Percentiles rank a stretch among this genome's conserved stretches.
Conservation (phyloP, 805 yeast species). For the Komagataella pastoris region DNA sequence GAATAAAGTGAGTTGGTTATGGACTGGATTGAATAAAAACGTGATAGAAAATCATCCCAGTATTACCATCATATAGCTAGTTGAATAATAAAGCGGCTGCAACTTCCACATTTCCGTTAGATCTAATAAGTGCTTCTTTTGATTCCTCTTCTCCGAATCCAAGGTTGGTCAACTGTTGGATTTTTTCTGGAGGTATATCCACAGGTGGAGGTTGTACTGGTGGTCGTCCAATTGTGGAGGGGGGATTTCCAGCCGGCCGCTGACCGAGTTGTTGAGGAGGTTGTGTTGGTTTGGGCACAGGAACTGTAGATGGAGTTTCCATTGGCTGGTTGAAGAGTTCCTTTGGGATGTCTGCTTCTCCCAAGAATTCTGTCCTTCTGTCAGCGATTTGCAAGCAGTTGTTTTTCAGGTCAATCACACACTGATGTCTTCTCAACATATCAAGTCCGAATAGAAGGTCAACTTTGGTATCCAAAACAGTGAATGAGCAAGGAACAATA, state of each 20-base stretch:
- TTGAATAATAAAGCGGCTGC: conserved; percentile 72
- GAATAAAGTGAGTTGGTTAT: conserved; percentile 45
- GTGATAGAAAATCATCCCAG: conserved; percentile 45
- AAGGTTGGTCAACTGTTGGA: conserved; percentile 38
- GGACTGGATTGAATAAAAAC: conserved; percentile 50
- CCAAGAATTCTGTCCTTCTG: conserved; percentile 56
- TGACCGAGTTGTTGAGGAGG: not conserved
- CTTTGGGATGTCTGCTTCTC: conserved; percentile 57
- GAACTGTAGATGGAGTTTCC: not conserved
- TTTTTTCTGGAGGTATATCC: conserved; percentile 14
- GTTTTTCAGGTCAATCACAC: conserved; percentile 57
- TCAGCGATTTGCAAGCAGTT: conserved; percentile 62
- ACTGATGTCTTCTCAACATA: conserved; percentile 81
- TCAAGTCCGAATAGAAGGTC: conserved; percentile 83
- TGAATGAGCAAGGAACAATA: conserved; percentile 53
- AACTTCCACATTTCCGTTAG: conserved; percentile 69
- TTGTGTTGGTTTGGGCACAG: conserved; percentile 5
- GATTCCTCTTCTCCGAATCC: conserved; percentile 66
- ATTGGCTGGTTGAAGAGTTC: conserved; percentile 8
- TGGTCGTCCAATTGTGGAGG: not conserved
- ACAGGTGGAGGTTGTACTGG: conserved; percentile 4
- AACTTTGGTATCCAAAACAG: conserved; percentile 56
- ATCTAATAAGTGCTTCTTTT: conserved; percentile 43
- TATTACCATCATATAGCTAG: conserved; percentile 2
- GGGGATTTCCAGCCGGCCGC: not conserved